Evolutionary conservation across 2,329 filamentous ascomycete species (phyloP).

Genomic region (Endothia cerciana): DNA sequence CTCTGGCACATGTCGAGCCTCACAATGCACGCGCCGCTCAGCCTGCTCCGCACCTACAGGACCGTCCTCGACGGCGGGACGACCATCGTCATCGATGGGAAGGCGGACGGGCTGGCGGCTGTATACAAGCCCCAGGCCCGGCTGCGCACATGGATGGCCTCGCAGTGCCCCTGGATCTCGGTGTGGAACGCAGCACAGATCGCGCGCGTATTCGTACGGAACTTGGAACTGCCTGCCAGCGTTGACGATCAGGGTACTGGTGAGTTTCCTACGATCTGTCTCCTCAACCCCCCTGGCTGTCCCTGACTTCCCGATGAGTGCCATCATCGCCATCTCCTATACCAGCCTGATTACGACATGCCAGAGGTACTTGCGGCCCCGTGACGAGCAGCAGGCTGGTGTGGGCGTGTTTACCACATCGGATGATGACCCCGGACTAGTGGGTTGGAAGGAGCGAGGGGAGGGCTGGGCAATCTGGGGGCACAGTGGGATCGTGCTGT

Average conservation of each 20-base stretch:
- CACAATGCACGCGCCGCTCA: conserved; percentile 3
- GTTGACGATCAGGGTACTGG: not conserved
- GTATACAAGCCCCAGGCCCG: not conserved
- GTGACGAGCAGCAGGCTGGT: not conserved
- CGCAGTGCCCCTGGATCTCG: not conserved
- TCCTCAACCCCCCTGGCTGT: not conserved
- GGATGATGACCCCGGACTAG: not conserved
- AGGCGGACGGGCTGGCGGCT: not conserved
- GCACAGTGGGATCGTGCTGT: not conserved
- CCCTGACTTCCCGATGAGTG: not conserved
- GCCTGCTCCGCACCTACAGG: not conserved
- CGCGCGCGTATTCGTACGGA: not conserved
- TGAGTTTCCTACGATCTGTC: not conserved
- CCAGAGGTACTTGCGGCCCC: not conserved
- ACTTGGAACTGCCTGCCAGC: not conserved
- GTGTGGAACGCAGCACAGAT: not conserved
- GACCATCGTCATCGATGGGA: not conserved
- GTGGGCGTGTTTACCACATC: not conserved
- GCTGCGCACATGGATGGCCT: conserved; percentile 4
- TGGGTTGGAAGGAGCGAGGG: not conserved
- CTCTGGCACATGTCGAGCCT: not conserved
- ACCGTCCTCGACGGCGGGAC: not conserved
- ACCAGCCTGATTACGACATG: not conserved
- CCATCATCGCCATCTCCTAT: not conserved
- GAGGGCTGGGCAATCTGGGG: not conserved